Base-by-base conservation (phyloP, 345 rosid genomes). In the Moricandia arvensis region DNA sequence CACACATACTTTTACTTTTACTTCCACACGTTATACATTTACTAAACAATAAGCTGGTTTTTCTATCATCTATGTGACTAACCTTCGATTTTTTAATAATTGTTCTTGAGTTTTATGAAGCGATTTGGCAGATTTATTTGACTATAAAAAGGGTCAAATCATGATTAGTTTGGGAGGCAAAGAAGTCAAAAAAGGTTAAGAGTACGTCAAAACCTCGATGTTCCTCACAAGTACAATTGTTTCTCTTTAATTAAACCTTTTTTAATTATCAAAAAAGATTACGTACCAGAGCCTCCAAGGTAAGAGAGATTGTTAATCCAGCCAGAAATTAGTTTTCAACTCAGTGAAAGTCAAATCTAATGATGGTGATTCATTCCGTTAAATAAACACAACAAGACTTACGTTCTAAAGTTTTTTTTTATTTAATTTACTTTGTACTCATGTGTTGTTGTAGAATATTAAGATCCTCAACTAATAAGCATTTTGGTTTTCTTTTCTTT, bases 61-160 rank as follows among this genome's bases (percentile, higher is more conserved):
- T 57, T 26, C 8, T 33, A 31, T 9, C 13, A 16, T 58, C 8
- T 58, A 43, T 66, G 30, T 45, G 53, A 31, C 6, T 11, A 18
- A 17, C 7, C 7, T 27, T 8, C 15, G 21, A 10, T 21, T 51
- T 43, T 59, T 34, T 27, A 17, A 62, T 15, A 69, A 27, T 66
- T 8, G 31, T 60, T 3, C 3, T 7, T 11, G 68, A 30, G 35
- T 41, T 49, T 15, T 53, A 68, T 33, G 66, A 63, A 74, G 49
- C 38, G 59, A 33, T 67, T 17, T 53, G 80, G 85, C 76, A 33
- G 83, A 72, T 61, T 77, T 64, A 8, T 68, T 83, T 86, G 87
- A 87, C 82, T 74, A 79, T 38, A 26, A 58, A 66, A 61, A 58
- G 54, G 59, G 81, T 83, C 82, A 85, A 80, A 64, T 34, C 72